Evolutionary conservation across 75 land plant genomes (phyloP), one percentile per base, ranked within the genome.

Genomic region (Sequoia sempervirens): DNA sequence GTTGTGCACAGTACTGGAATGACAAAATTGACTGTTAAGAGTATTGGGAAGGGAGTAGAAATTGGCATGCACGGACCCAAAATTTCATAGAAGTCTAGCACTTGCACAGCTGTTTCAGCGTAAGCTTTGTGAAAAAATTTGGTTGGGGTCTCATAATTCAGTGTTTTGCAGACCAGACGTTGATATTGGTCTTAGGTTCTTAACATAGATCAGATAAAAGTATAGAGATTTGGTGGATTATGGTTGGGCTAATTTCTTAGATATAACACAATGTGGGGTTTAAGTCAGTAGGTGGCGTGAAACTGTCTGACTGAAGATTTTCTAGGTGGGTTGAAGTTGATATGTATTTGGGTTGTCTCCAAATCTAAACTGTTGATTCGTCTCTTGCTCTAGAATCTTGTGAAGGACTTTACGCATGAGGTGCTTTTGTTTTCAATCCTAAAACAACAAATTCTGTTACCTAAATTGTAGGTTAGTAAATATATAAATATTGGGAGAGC

Each of bases 1-100:
- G 47, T 78, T 3, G 47, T 20, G 46, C 28, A 18, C 30, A 41
- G 46, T 11, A 41, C 13, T 9, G 80, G 47, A 78, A 26, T 78
- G 13, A 43, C 47, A 78, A 43, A 78, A 9, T 78, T 78, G 80
- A 78, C 80, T 78, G 80, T 78, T 78, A 40, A 14, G 80, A 43
- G 10, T 46, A 50, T 78, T 43, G 80, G 80, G 80, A 78, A 78
- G 13, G 28, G 80, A 40, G 45, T 41, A 43, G 46, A 78, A 78
- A 43, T 78, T 41, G 47, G 50, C 47, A 43, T 43, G 47, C 80
- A 78, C 45, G 50, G 46, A 78, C 80, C 47, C 28, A 41, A 45
- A 41, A 2, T 45, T 45, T 26, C 80, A 78, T n/a, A 26, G 80
- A 41, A 28, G 4, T 2, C 12, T 78, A 41, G 26, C 26, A 36